Conservation (phyloP, 2,329 filamentous ascomycete species). For the Botrytis pseudocinerea region DNA sequence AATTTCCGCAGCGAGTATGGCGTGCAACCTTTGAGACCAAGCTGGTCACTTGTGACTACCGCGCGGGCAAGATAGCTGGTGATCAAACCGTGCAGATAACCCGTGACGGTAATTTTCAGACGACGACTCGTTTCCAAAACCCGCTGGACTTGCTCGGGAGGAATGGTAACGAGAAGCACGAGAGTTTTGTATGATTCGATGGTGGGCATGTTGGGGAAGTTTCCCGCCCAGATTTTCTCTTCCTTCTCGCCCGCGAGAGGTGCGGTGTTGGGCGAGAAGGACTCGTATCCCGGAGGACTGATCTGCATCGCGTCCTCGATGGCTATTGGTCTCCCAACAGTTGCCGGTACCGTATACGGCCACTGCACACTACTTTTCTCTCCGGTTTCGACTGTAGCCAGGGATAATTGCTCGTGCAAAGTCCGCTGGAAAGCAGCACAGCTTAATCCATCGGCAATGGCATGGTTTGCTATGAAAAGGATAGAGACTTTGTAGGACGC, state of each 20-base stretch:
- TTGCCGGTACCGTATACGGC: slow-evolving; percentile 25
- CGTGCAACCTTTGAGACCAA: slow-evolving; percentile 21
- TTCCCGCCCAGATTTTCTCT: slow-evolving; percentile 11
- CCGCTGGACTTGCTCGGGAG: neutral
- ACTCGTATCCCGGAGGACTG: neutral
- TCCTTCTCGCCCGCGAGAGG: neutral
- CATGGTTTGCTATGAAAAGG: slow-evolving; percentile 30
- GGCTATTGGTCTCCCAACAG: slow-evolving; percentile 1
- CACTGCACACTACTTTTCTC: slow-evolving; percentile 1
- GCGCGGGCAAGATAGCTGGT: slow-evolving; percentile 27
- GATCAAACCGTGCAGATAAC: slow-evolving; percentile 32
- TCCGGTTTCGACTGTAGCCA: neutral
- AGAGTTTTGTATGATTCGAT: slow-evolving; percentile 10
- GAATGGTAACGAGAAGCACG: slow-evolving; percentile 21
- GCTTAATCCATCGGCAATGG: slow-evolving; percentile 31
- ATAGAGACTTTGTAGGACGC: slow-evolving; percentile 26
- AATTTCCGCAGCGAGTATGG: slow-evolving; percentile 34
- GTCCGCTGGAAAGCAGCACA: slow-evolving; percentile 30
- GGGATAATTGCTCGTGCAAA: slow-evolving; percentile 26
- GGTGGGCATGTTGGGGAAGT: slow-evolving; percentile 9
- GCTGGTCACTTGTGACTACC: slow-evolving; percentile 15
- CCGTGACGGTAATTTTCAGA: slow-evolving; percentile 30
- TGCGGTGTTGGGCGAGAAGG: neutral
- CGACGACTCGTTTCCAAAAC: slow-evolving; percentile 23
- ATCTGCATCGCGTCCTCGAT: slow-evolving; percentile 26